Evolutionary conservation across 768 basidiomycete species (phyloP).

Genomic region (Multifurca ochricompacta): DNA sequence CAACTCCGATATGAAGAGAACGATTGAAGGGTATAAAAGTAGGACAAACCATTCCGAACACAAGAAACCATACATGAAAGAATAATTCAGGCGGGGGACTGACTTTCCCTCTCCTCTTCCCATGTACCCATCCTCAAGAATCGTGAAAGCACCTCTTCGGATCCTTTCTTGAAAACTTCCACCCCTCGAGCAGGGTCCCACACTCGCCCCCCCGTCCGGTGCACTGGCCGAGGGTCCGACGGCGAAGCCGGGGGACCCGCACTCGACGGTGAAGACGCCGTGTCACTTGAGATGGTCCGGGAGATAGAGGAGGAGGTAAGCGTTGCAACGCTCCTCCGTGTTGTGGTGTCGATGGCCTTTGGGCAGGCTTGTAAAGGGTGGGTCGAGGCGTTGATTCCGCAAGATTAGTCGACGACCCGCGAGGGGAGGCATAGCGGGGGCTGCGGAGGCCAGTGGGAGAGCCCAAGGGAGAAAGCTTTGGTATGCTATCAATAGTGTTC

Average conservation of each 20-base stretch:
- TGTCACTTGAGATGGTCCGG: slow-evolving; percentile 41
- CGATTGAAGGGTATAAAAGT: slow-evolving; percentile 19
- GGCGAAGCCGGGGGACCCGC: slow-evolving; percentile 44
- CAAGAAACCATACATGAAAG: slow-evolving; percentile 10
- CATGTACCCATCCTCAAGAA: slow-evolving; percentile 76
- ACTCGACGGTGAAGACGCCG: slow-evolving; percentile 47
- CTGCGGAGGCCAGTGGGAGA: slow-evolving; percentile 26
- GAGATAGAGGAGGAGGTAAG: slow-evolving; percentile 24
- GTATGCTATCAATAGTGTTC: slow-evolving; percentile 7
- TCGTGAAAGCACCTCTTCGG: slow-evolving; percentile 77
- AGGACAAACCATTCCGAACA: slow-evolving; percentile 2
- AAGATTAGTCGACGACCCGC: slow-evolving; percentile 20
- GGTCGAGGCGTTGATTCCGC: slow-evolving; percentile 13
- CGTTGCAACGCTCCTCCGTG: slow-evolving; percentile 14
- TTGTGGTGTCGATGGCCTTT: slow-evolving; percentile 12
- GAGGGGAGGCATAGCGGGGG: slow-evolving; percentile 22
- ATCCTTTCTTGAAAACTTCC: slow-evolving; percentile 79
- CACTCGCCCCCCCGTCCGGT: slow-evolving; percentile 48
- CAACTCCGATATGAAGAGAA: background rate
- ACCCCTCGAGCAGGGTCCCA: slow-evolving; percentile 86
- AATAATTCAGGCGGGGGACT: slow-evolving; percentile 18
- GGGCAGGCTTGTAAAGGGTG: slow-evolving; percentile 7
- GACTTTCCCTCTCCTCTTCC: slow-evolving; percentile 41
- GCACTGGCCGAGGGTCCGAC: slow-evolving; percentile 23
- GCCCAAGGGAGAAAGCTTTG: slow-evolving; percentile 26